These are phyloP conservation scores for Aspergillus awamori DNA, from an alignment of 2,329 filamentous ascomycete genomes.

Conservation along the genomic window DNA sequence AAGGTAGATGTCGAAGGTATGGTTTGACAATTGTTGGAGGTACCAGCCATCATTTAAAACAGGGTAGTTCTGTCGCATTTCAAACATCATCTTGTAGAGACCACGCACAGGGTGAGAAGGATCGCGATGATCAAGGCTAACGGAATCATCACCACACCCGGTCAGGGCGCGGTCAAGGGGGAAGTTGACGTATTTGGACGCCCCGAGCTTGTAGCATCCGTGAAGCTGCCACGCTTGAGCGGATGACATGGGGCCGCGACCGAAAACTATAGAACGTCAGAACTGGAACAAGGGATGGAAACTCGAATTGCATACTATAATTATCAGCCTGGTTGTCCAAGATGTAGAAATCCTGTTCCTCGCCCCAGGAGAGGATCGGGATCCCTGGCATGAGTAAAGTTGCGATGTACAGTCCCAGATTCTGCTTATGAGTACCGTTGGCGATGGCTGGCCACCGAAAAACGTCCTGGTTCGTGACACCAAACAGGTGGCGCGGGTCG, in stretches of 20 bases:
- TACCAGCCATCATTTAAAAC: slow-evolving; percentile 63
- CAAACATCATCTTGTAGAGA: slow-evolving; percentile 62
- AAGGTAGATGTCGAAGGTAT: slow-evolving; percentile 53
- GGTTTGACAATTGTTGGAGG: slow-evolving; percentile 58
- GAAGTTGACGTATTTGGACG: slow-evolving; percentile 59
- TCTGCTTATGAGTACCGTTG: slow-evolving; percentile 58
- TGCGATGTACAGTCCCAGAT: slow-evolving; percentile 60
- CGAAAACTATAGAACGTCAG: slow-evolving; percentile 48
- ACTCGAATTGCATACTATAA: slow-evolving; percentile 45
- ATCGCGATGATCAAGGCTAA: slow-evolving; percentile 63
- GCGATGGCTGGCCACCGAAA: slow-evolving; percentile 64
- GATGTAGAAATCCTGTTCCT: slow-evolving; percentile 66
- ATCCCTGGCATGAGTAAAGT: slow-evolving; percentile 64
- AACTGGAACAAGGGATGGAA: neutral
- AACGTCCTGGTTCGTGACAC: slow-evolving; percentile 66
- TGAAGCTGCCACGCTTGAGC: slow-evolving; percentile 65
- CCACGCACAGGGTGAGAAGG: slow-evolving; percentile 62
- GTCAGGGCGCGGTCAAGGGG: slow-evolving; percentile 55
- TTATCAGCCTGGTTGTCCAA: slow-evolving; percentile 65
- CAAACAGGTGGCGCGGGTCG: slow-evolving; percentile 66
- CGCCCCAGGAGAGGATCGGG: slow-evolving; percentile 62
- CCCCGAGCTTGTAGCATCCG: slow-evolving; percentile 61
- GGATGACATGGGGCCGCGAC: slow-evolving; percentile 63
- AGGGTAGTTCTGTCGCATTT: slow-evolving; percentile 58
- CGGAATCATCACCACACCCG: slow-evolving; percentile 59